Base-by-base conservation (phyloP, 148 eudicot species). In the Fagopyrum homotropicum region DNA sequence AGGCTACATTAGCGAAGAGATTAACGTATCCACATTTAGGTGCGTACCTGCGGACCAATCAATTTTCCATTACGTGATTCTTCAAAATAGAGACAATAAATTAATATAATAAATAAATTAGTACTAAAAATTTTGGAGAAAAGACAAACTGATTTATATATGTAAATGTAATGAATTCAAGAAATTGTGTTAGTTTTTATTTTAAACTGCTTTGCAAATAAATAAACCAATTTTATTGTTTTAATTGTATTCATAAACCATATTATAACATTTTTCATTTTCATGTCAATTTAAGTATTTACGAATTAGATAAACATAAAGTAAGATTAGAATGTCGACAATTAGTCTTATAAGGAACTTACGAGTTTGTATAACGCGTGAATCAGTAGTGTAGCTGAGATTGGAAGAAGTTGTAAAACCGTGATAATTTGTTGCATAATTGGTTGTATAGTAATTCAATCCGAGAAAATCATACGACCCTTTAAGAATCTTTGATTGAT, bases 391-490 rank as follows among this genome's bases (percentile, higher is more conserved):
- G 61, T 66, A 69, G 59, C 80, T 85, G 16, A 72, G 74, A 16
- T 73, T 74, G 4, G 61, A 54, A 8, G 49, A 47, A 8, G 1
- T 16, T 19, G 49, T 80, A 46, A 52, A 22, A 8, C 26, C 57
- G 4, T 66, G 72, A 51, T 16, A 64, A 84, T 78, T 29, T 2
- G 75, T 59, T 44, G 83, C 88, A 73, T 79, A 88, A 4, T 30
- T 12, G 9, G 89, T 52, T 6, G 89, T 76, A 45, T 88, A 88
- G 76, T 88, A 88, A 57, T 88, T 88, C 52, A 88, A 40, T 9
- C 91, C 91, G 10, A 88, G 55, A 64, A 82, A 86, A 77, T 88
- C 91, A 11, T 46, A 86, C 1, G 89, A 88, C 3, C 80, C 79
- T 14, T 78, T 84, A 9, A 88, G 16, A 81, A 79, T 45, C 16